Evolutionary conservation across 2,329 filamentous ascomycete genomes (phyloP).

Genomic region (Ophiostoma ulmi): DNA sequence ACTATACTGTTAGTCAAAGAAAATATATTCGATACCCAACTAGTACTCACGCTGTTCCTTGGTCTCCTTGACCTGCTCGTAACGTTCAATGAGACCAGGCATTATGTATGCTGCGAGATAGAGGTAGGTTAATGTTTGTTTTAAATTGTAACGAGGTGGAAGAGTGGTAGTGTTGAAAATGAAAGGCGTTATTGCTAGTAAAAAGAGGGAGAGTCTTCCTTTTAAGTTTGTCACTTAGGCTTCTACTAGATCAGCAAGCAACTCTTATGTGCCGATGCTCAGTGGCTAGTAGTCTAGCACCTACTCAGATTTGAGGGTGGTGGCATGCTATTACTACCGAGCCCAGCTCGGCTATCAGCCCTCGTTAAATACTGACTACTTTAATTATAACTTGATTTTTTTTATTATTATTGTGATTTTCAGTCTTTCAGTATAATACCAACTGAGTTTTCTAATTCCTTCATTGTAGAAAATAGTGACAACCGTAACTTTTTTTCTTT

Average conservation of each 20-base stretch:
- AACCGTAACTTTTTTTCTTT: too few species aligned
- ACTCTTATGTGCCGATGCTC: neutral
- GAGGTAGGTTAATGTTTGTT: neutral
- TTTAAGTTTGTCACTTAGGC: neutral
- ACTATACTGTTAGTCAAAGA: conserved; percentile 16
- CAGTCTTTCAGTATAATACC: neutral
- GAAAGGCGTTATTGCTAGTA: neutral
- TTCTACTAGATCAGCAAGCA: neutral
- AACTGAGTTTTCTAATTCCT: too few species aligned
- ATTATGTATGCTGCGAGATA: conserved; percentile 14
- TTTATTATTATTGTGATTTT: neutral
- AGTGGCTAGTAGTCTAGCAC: neutral
- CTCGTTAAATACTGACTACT: neutral
- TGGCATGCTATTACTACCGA: neutral
- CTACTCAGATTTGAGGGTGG: neutral
- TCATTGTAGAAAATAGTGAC: too few species aligned
- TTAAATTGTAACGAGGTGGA: too few species aligned
- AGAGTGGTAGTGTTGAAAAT: neutral
- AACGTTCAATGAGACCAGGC: conserved; percentile 25
- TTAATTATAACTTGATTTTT: neutral
- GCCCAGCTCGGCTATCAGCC: neutral
- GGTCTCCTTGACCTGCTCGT: conserved; percentile 27
- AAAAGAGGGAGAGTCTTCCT: neutral
- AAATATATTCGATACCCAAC: neutral
- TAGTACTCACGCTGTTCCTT: conserved; percentile 25